A percentile compares a stretch with the other conserved stretches of the same genome.
phyloP scores from a whole-genome alignment of 108 stramenopile genomes.

The Epipyxis sp. region DNA sequence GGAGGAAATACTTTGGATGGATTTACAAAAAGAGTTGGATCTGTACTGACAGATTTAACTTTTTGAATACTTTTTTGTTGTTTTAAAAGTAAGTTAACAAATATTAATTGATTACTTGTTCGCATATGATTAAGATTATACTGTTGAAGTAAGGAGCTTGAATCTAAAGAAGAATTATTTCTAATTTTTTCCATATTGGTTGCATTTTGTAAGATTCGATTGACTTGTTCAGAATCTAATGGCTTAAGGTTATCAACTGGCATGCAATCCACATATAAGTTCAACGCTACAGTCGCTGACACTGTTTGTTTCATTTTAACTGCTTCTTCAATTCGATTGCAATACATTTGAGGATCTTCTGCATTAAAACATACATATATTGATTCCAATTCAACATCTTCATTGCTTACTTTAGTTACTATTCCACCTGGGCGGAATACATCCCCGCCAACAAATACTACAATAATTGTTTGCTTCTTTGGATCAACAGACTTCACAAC shows the following conservation, averaged over 20 bases:
- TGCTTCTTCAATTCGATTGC: constrained; percentile 36
- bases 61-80: background rate
- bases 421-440: constrained; percentile 42
- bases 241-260: constrained; percentile 46
- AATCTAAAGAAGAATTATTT: background rate
- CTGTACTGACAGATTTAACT: constrained; percentile 19
- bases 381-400: background rate
- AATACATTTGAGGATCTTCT: constrained; percentile 48
- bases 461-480: constrained; percentile 25
- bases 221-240: constrained; percentile 47
- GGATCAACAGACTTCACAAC: constrained; percentile 1
- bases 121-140: constrained; percentile 37
- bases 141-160: constrained; percentile 23
- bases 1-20: background rate
- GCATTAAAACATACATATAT: constrained; percentile 51
- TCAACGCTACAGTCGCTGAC: constrained; percentile 37
- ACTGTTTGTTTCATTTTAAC: constrained; percentile 29
- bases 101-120: constrained; percentile 35
- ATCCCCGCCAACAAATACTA: background rate
- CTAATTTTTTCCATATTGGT: constrained; percentile 18
- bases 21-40: background rate
- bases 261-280: constrained; percentile 54
- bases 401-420: background rate
- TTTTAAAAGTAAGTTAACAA: constrained; percentile 11
- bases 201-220: constrained; percentile 37